phyloP scores from a whole-genome alignment of 257 asterid species.

The Solanum sejunctum region DNA sequence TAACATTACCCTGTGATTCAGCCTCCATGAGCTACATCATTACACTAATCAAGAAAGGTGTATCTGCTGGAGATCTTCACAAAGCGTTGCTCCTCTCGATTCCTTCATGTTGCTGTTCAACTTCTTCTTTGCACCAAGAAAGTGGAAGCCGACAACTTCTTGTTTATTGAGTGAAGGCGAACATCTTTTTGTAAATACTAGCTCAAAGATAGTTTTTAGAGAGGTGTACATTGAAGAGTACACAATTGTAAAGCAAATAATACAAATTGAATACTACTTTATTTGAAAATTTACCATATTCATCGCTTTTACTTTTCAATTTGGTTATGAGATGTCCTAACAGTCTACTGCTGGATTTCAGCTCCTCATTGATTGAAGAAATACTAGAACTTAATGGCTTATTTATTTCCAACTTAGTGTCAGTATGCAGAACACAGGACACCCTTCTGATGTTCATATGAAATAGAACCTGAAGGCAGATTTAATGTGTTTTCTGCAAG shows the following conservation, averaged over 20 bases:
- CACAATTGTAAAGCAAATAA: background rate
- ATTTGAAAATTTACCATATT: background rate
- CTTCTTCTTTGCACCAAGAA: background rate
- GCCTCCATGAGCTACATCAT: slow-evolving; percentile 3
- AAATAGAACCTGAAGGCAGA: no score
- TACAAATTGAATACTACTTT: background rate
- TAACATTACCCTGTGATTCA: slow-evolving; percentile 17
- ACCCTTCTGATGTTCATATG: no score
- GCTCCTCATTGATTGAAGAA: no score
- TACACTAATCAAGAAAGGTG: slow-evolving; percentile 9
- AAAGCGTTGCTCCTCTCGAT: slow-evolving; percentile 14
- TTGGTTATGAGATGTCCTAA: background rate
- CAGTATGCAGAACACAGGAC: no score
- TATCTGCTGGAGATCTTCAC: slow-evolving; percentile 13
- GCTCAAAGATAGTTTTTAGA: background rate
- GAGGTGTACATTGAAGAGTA: background rate
- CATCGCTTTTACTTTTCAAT: background rate
- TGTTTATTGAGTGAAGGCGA: background rate
- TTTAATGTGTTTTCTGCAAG: no score
- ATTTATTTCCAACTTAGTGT: no score
- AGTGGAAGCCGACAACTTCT: background rate
- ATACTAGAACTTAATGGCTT: no score
- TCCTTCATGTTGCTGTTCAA: background rate
- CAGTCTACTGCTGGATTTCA: background rate
- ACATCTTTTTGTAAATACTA: background rate